These are phyloP conservation scores for Diaporthe vaccinii DNA, from an alignment of 2,329 filamentous ascomycete species.

Conservation along the genomic window DNA sequence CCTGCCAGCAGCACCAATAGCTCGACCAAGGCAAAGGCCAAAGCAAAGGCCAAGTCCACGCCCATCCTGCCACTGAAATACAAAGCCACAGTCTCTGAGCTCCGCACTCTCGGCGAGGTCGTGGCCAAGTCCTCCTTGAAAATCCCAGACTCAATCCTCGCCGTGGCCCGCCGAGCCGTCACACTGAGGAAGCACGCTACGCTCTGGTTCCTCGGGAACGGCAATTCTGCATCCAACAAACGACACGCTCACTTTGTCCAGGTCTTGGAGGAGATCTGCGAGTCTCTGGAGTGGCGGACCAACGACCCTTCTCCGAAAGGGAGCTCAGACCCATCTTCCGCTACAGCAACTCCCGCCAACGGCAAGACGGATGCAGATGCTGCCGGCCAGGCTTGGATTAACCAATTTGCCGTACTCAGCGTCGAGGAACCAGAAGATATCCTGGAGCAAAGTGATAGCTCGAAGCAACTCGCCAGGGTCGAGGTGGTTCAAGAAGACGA, in stretches of 20 bases:
- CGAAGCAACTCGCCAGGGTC: not conserved
- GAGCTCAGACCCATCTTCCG: not conserved
- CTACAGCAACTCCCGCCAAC: not conserved
- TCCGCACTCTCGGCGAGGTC: not conserved
- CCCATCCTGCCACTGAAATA: not conserved
- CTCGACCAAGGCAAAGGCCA: not conserved
- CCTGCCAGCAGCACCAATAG: not conserved
- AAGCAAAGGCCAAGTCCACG: not conserved
- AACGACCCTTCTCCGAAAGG: not conserved
- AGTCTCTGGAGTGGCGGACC: not conserved
- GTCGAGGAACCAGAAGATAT: not conserved
- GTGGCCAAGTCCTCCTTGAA: slow-evolving; percentile 18
- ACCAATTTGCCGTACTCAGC: not conserved
- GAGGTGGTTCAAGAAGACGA: not conserved
- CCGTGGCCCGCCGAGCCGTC: slow-evolving; percentile 12
- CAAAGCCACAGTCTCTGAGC: slow-evolving; percentile 5
- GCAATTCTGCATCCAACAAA: not conserved
- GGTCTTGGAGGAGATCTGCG: slow-evolving; percentile 15
- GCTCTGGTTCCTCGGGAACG: not conserved
- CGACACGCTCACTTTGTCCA: slow-evolving; percentile 8
- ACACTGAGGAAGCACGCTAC: not conserved
- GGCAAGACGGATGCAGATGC: not conserved
- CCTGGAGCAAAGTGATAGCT: not conserved
- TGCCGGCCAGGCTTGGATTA: not conserved
- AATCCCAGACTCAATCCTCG: not conserved